A percentile compares a stretch with the other conserved stretches of the same genome.
Evolutionary conservation across 2,329 filamentous ascomycete species (phyloP).

Genomic region (Fusarium sp.): DNA sequence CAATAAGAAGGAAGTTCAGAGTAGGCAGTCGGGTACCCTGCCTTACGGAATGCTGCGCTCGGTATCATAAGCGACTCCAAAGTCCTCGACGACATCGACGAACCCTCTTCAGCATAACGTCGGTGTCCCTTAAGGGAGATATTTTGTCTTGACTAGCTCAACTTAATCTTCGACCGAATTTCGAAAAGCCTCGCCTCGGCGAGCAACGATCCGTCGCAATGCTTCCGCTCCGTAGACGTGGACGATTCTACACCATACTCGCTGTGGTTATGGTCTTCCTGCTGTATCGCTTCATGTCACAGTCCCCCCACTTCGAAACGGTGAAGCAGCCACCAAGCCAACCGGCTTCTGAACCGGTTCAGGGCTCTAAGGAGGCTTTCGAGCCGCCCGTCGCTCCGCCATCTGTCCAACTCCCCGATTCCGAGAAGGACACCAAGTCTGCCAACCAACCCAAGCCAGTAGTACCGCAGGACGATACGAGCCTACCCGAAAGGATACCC

Average conservation of each 20-base stretch:
- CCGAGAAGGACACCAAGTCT: constrained; percentile 21
- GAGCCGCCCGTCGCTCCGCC: constrained; percentile 38
- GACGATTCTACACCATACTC: constrained; percentile 72
- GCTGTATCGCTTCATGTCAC: constrained; percentile 63
- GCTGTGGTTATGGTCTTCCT: constrained; percentile 69
- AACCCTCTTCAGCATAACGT: constrained; percentile 4
- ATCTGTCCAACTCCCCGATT: constrained; percentile 34
- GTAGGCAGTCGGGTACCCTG: constrained; percentile 18
- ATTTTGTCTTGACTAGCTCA: background rate
- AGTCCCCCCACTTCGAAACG: constrained; percentile 34
- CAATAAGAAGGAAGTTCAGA: constrained; percentile 1
- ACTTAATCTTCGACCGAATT: constrained; percentile 4
- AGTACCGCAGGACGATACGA: constrained; percentile 20
- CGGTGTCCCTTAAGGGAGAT: background rate
- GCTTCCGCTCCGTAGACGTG: constrained; percentile 72
- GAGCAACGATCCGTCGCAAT: constrained; percentile 46
- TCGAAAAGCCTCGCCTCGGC: constrained; percentile 46
- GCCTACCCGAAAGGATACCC: constrained; percentile 5
- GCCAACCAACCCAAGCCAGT: constrained; percentile 28
- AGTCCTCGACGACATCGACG: constrained; percentile 22
- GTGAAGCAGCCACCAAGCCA: constrained; percentile 23
- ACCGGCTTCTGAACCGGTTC: constrained; percentile 23
- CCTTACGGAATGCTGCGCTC: constrained; percentile 31
- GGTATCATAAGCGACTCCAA: constrained; percentile 23
- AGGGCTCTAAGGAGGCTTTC: constrained; percentile 36